These are phyloP conservation scores for Adansonia madagascariensis DNA, from an alignment of 441 rosid genomes.

Conservation along the genomic window DNA sequence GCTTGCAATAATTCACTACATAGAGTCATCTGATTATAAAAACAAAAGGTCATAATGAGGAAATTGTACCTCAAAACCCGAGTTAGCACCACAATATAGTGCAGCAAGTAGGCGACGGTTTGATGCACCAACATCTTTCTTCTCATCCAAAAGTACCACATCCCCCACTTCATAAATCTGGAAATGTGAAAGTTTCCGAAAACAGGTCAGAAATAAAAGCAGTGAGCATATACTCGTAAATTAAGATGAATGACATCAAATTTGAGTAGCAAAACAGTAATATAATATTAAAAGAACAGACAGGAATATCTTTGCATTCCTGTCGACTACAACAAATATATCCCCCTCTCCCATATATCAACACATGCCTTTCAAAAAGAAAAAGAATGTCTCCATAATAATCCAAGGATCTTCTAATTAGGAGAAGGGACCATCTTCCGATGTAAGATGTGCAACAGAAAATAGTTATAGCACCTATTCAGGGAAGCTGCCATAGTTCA, in stretches of 20 bases:
- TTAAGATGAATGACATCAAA: not conserved
- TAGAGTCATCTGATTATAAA: not conserved
- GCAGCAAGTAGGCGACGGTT: conserved; percentile 76
- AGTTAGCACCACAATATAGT: conserved; percentile 82
- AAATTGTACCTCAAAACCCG: conserved; percentile 91
- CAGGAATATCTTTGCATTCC: not conserved
- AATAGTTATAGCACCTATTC: not conserved
- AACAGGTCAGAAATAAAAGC: not conserved
- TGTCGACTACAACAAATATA: not conserved
- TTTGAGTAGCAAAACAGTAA: not conserved
- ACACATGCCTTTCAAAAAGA: not conserved
- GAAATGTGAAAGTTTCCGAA: conserved; percentile 15
- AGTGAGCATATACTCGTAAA: not conserved
- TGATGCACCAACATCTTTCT: conserved; percentile 82
- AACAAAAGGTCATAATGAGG: conserved; percentile 7
- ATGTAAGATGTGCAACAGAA: not conserved
- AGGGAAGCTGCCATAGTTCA: not conserved
- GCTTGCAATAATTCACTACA: not conserved
- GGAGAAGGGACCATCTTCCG: conserved; percentile 9
- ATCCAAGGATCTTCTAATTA: not conserved
- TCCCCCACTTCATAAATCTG: conserved; percentile 92
- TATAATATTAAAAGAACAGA: not conserved
- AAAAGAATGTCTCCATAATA: not conserved
- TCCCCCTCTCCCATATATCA: not conserved
- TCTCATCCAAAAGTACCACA: conserved; percentile 59